Evolutionary conservation across 352 stramenopile genomes (phyloP).

Genomic region (Pythium sp.): DNA sequence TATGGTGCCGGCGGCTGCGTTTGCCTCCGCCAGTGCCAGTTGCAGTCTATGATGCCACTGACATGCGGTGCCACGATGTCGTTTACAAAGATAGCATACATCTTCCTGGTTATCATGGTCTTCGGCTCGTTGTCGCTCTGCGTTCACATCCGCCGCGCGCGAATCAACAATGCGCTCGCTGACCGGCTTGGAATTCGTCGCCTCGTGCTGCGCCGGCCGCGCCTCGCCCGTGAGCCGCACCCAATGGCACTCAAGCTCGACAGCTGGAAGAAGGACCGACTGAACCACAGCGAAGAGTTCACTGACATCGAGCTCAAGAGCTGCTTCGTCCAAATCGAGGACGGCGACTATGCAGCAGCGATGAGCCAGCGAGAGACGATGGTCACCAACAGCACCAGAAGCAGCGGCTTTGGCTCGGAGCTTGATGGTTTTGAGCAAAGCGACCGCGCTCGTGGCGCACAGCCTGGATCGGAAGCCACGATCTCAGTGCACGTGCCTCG

Average conservation of each 20-base stretch:
- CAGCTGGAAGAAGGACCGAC: conserved; percentile 27
- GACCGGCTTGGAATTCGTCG: background rate
- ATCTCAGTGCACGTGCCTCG: background rate
- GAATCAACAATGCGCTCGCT: background rate
- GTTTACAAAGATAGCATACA: conserved; percentile 12
- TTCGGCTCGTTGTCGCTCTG: conserved; percentile 12
- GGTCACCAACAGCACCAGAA: background rate
- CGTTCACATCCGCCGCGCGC: conserved; percentile 7
- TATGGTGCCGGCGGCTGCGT: conserved; percentile 24
- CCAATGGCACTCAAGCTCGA: conserved; percentile 30
- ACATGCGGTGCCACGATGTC: conserved; percentile 5
- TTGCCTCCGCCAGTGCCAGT: conserved; percentile 26
- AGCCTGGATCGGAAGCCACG: background rate
- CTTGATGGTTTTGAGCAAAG: conserved; percentile 4
- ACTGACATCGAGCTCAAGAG: conserved; percentile 25
- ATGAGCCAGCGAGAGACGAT: conserved; percentile 10
- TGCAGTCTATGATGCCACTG: conserved; percentile 9
- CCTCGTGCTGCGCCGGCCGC: conserved; percentile 10
- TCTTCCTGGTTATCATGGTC: conserved; percentile 10
- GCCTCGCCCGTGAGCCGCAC: background rate
- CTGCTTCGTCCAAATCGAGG: conserved; percentile 24
- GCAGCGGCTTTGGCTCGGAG: conserved; percentile 6
- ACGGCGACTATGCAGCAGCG: conserved; percentile 4
- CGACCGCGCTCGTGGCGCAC: too few relatives aligned
- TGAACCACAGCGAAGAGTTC: conserved; percentile 18